Conservation (phyloP, 2,329 filamentous ascomycete species). For the Rasamsonia emersonii region DNA sequence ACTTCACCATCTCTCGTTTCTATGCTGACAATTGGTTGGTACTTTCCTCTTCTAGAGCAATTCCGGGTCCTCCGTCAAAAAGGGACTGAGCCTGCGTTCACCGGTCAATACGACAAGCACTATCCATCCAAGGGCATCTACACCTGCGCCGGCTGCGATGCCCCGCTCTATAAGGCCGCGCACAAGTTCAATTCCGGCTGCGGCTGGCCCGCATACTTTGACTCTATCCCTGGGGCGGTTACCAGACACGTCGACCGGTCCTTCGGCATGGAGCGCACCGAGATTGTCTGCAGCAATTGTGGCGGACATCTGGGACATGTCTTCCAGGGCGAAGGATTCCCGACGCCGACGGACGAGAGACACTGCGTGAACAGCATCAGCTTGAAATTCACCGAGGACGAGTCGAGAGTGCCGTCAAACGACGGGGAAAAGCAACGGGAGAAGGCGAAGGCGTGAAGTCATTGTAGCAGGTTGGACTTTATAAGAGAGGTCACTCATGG, state of each 20-base stretch:
- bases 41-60: slow-evolving; percentile 57
- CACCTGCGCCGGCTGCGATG: slow-evolving; percentile 74
- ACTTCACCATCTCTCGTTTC: slow-evolving; percentile 1
- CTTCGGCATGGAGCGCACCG: slow-evolving; percentile 75
- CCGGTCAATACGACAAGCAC: slow-evolving; percentile 83
- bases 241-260: slow-evolving; percentile 67
- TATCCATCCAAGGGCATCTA: slow-evolving; percentile 69
- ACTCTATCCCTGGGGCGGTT: slow-evolving; percentile 86
- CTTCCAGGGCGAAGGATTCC: slow-evolving; percentile 79
- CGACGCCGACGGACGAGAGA: slow-evolving; percentile 84
- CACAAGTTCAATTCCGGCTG: slow-evolving; percentile 97
- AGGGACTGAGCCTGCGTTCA: slow-evolving; percentile 74
- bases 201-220: slow-evolving; percentile 97
- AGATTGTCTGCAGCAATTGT: slow-evolving; percentile 92
- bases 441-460: slow-evolving; percentile 19
- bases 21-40: slow-evolving; percentile 1
- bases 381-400: slow-evolving; percentile 69
- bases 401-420: slow-evolving; percentile 28
- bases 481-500: background rate
- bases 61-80: slow-evolving; percentile 89
- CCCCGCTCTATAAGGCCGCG: slow-evolving; percentile 82
- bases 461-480: no score
- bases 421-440: slow-evolving; percentile 6
- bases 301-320: slow-evolving; percentile 88
- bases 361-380: slow-evolving; percentile 96